Evolutionary conservation across 2,329 filamentous ascomycete genomes (phyloP), one percentile per base, ranked within the genome.

Genomic region (Magnaporthiopsis incrustans): DNA sequence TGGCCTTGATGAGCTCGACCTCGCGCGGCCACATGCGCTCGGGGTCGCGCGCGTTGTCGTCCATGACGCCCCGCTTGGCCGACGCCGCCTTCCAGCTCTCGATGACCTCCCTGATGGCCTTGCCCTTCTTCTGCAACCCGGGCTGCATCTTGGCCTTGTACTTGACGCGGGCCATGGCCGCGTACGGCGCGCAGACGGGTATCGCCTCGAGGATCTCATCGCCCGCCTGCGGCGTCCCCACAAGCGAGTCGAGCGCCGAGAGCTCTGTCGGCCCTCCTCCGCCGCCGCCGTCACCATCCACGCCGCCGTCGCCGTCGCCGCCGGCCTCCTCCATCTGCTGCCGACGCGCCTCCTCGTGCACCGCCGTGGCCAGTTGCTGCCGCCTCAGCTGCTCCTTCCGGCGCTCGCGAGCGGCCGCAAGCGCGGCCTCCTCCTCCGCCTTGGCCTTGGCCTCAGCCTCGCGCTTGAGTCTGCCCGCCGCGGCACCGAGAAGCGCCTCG

Each of bases 61-160:
- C 88, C 0, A 89, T 73, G 30, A 82, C 82, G 7, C 81, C 81
- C 71, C 84, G 87, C 72, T 78, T 82, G 11, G 72, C 74, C 8
- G 86, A 84, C 61, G 87, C 91, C 26, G 81, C 76, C 68, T 89
- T 83, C 93, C 94, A 97, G 66, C 85, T 84, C 61, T 88, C 86
- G n/a, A 98, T 76, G 38, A 98, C 89, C 76, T 98, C 94, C 73
- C 91, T 91, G 60, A 97, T 87, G 0, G 92, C 93, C 74, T 97
- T 98, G 12, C 95, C 94, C 78, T 97, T 97, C 82, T 98, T 99
- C 67, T 89, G 83, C 0, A 87, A 77, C 0, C 95, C 95, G 0
- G 95, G 95, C 76, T 98, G 95, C 70, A 99, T 76, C 79, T 99
- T 99, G 63, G 88, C 91, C 76, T 96, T 96, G 80, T 97, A 98